Conservation (phyloP, 257 asterid genomes). For the Asclepias syriaca region DNA sequence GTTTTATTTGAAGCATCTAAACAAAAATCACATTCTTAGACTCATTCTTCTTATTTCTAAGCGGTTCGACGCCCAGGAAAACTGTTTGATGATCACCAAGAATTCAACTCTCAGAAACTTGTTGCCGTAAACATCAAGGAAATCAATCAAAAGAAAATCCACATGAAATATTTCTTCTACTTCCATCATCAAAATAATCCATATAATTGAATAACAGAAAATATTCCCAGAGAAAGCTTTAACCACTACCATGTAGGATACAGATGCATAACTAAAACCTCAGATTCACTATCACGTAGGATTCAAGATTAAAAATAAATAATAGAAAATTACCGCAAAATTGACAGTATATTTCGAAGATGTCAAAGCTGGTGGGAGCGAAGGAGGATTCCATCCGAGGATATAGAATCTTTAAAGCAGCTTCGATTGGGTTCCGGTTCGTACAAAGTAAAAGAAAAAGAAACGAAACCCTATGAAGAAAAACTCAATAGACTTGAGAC, state of each 20-base stretch:
- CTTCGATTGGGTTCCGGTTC: neutral
- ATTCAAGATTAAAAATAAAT: neutral
- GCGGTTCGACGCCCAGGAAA: neutral
- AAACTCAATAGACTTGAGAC: too few species aligned
- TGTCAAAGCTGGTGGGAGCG: slow-evolving; percentile 33
- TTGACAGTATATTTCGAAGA: slow-evolving; percentile 53
- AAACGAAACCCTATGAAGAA: neutral
- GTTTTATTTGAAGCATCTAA: neutral
- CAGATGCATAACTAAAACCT: neutral
- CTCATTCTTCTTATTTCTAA: neutral
- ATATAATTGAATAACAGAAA: neutral
- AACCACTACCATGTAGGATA: neutral
- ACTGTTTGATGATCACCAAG: neutral
- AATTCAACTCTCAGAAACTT: neutral
- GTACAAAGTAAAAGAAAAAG: neutral
- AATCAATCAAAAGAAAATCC: neutral
- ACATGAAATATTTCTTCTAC: neutral
- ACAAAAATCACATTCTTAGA: neutral
- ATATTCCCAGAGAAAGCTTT: neutral
- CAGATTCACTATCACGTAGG: neutral
- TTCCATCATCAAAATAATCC: neutral
- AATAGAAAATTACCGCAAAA: slow-evolving; percentile 54
- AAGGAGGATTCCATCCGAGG: slow-evolving; percentile 44
- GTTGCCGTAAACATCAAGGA: neutral
- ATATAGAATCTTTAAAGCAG: neutral